These are phyloP conservation scores for Debaryomyces robertsiae DNA, from an alignment of 1,139 yeast species.

Conservation along the genomic window DNA sequence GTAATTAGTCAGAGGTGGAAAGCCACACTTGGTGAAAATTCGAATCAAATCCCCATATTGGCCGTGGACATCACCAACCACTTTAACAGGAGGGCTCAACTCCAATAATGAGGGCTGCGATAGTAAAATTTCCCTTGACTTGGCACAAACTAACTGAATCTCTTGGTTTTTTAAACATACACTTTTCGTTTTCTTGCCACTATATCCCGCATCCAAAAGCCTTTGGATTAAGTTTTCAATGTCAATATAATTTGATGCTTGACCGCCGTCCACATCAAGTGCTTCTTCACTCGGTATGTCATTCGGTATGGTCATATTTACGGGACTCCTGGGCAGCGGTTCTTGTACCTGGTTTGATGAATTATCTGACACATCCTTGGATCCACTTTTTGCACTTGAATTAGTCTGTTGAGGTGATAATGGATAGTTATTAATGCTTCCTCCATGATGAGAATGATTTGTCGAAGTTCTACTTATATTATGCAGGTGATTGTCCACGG, in stretches of 20 bases:
- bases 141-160: slow-evolving; percentile 80
- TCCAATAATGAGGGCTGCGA: slow-evolving; percentile 77
- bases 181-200: slow-evolving; percentile 87
- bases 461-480: slow-evolving; percentile 34
- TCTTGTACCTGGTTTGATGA: background rate
- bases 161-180: slow-evolving; percentile 88
- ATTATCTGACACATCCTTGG: slow-evolving; percentile 2
- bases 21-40: slow-evolving; percentile 74
- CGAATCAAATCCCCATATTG: slow-evolving; percentile 77
- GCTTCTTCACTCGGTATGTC: slow-evolving; percentile 1
- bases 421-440: slow-evolving; percentile 22
- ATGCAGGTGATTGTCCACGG: slow-evolving; percentile 2
- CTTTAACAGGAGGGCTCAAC: slow-evolving; percentile 80
- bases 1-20: slow-evolving; percentile 79
- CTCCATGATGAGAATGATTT: slow-evolving; percentile 38
- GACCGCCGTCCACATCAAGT: slow-evolving; percentile 1
- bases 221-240: slow-evolving; percentile 89
- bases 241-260: slow-evolving; percentile 47
- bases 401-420: slow-evolving; percentile 29
- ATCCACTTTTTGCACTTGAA: slow-evolving; percentile 8
- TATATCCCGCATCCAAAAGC: slow-evolving; percentile 90
- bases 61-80: slow-evolving; percentile 88
- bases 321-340: slow-evolving; percentile 1
- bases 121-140: slow-evolving; percentile 66
- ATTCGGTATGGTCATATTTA: slow-evolving; percentile 1